phyloP scores from a whole-genome alignment of 140 eudicot genomes.

The Senecio squalidus region DNA sequence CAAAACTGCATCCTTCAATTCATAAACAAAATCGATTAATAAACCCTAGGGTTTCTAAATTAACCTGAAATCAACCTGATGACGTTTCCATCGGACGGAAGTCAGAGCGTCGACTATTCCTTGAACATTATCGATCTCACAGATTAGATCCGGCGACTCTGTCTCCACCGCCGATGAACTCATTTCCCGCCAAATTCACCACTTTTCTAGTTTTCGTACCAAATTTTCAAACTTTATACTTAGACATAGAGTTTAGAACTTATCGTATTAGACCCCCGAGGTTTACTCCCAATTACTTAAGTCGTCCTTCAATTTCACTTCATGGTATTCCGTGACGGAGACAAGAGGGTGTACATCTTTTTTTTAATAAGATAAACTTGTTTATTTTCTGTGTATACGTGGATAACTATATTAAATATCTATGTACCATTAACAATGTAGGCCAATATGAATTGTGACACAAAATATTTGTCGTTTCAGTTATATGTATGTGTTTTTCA shows the following conservation, averaged over 20 bases:
- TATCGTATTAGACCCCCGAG: no score
- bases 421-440: no score
- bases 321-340: no score
- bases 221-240: background rate
- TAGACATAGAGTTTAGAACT: background rate
- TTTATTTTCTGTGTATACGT: no score
- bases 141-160: slow-evolving; percentile 60
- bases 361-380: no score
- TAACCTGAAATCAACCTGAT: slow-evolving; percentile 46
- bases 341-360: no score
- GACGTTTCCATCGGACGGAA: slow-evolving; percentile 95
- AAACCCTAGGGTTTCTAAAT: slow-evolving; percentile 21
- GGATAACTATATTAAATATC: no score
- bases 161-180: slow-evolving; percentile 53
- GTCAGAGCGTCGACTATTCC: slow-evolving; percentile 96
- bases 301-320: no score
- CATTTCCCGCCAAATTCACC: slow-evolving; percentile 57
- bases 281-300: no score
- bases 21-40: background rate
- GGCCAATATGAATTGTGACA: no score
- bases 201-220: background rate
- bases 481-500: no score
- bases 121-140: slow-evolving; percentile 85
- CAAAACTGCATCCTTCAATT: slow-evolving; percentile 71
- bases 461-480: no score